Conservation (phyloP, 2,329 filamentous ascomycete genomes). For the Ceratocystis smalleyi region DNA sequence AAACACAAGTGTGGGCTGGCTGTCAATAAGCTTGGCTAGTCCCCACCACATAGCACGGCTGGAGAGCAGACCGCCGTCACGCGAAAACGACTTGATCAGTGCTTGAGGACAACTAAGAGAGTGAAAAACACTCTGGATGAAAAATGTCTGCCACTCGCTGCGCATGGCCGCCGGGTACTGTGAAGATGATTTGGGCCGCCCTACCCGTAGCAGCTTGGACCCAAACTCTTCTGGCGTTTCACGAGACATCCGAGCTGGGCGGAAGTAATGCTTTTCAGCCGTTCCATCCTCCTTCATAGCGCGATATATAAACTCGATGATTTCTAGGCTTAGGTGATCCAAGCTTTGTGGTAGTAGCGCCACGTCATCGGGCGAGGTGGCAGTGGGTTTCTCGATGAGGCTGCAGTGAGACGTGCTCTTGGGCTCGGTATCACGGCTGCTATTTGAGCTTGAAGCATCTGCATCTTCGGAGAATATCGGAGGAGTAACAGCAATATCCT, state of each 20-base stretch:
- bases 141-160: constrained; percentile 43
- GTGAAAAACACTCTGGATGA: constrained; percentile 49
- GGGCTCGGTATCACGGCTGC: constrained; percentile 7
- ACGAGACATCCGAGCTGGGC: constrained; percentile 18
- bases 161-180: constrained; percentile 24
- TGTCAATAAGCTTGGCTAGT: constrained; percentile 43
- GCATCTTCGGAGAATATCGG: constrained; percentile 13
- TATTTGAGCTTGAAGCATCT: constrained; percentile 12
- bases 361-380: not conserved
- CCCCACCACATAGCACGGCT: constrained; percentile 49
- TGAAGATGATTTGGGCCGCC: constrained; percentile 5
- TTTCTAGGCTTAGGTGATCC: constrained; percentile 35
- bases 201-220: constrained; percentile 10
- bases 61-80: constrained; percentile 37
- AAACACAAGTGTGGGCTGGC: constrained; percentile 42
- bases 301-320: constrained; percentile 46
- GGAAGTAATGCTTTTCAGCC: constrained; percentile 26
- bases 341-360: constrained; percentile 39
- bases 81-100: constrained; percentile 41
- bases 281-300: constrained; percentile 42
- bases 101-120: constrained; percentile 43
- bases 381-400: not conserved
- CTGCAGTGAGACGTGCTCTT: constrained; percentile 6
- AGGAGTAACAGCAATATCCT: constrained; percentile 8
- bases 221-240: constrained; percentile 6